Conservation (phyloP, 306 rosid genomes). For the Canavalia ensiformis region DNA sequence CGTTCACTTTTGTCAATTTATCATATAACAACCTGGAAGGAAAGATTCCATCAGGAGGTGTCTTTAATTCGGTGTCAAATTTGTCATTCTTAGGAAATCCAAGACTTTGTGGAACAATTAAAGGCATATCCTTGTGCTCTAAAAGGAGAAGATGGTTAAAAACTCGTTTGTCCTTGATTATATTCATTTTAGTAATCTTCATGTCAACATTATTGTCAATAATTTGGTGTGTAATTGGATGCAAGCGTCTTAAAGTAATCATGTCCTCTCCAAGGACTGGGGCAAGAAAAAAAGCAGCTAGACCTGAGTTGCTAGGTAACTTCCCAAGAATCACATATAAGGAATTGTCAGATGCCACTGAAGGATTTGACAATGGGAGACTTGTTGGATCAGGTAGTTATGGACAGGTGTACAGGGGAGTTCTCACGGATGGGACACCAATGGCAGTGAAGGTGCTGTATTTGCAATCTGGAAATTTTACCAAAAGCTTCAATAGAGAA, state of each 20-base stretch:
- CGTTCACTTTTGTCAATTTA: conserved; percentile 63
- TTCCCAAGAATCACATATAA: conserved; percentile 73
- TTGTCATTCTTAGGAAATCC: conserved; percentile 62
- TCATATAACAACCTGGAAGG: conserved; percentile 72
- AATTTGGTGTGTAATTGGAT: conserved; percentile 60
- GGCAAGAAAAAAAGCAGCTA: conserved; percentile 41
- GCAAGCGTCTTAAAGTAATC: conserved; percentile 50
- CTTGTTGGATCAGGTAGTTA: conserved; percentile 70
- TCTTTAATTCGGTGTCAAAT: conserved; percentile 59
- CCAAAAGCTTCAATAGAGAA: conserved; percentile 72
- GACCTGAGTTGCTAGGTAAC: conserved; percentile 59
- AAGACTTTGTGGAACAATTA: conserved; percentile 58
- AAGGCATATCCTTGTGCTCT: conserved; percentile 52
- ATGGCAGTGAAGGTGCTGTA: conserved; percentile 74
- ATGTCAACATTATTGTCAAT: conserved; percentile 58
- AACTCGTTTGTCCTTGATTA: conserved; percentile 43
- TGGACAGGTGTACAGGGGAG: conserved; percentile 70
- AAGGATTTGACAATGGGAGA: conserved; percentile 68
- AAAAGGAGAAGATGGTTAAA: conserved; percentile 49
- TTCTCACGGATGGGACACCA: conserved; percentile 64
- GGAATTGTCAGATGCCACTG: conserved; percentile 73
- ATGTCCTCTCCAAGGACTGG: conserved; percentile 47
- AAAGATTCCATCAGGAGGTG: conserved; percentile 67
- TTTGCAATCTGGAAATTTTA: conserved; percentile 68
- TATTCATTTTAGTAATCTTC: conserved; percentile 57